Conservation (phyloP, 768 basidiomycete genomes). For the Hygrocybe punicea region DNA sequence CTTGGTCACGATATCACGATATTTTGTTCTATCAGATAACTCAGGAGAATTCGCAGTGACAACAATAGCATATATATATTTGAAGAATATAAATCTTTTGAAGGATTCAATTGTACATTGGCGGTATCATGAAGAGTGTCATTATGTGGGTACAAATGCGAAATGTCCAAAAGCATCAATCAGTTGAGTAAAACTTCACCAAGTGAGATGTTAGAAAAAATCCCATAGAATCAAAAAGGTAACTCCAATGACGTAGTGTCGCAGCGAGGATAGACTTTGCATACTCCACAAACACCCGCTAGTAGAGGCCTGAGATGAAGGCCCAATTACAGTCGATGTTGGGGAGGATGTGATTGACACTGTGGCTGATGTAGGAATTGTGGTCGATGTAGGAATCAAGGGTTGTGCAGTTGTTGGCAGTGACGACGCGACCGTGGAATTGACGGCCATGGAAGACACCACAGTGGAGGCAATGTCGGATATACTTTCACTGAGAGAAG, state of each 20-base stretch:
- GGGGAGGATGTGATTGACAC: neutral
- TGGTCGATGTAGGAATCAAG: neutral
- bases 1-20: no score
- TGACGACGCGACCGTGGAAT: neutral
- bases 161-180: no score
- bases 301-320: neutral
- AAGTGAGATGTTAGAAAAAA: no score
- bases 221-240: no score
- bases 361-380: neutral
- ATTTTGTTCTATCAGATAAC: no score
- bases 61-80: no score
- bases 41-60: no score
- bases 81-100: neutral
- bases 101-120: neutral
- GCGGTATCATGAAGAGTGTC: neutral
- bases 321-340: no score
- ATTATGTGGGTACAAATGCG: neutral
- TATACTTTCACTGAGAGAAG: neutral
- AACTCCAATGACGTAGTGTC: no score
- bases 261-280: neutral
- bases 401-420: neutral
- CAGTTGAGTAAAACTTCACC: no score
- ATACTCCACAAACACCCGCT: neutral
- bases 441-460: neutral
- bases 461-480: neutral